These are phyloP conservation scores for Porphyra umbilicalis DNA, from an alignment of 31 red algal genomes.

Conservation along the genomic window DNA sequence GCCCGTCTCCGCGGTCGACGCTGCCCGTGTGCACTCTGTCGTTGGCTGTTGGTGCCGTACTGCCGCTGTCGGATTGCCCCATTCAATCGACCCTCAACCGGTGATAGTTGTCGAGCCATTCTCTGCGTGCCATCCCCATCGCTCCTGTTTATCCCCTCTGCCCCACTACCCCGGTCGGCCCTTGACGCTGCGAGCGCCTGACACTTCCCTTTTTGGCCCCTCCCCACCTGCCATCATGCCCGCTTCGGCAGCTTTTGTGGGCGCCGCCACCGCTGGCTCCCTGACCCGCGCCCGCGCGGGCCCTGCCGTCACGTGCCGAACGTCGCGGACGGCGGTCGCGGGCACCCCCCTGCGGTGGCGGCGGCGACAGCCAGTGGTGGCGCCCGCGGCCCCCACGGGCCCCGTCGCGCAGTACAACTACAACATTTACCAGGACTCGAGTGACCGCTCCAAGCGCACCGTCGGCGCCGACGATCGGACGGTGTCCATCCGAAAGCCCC, in stretches of 20 bases:
- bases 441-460: constrained; percentile 69
- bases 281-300: background rate
- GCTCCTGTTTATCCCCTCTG: no score
- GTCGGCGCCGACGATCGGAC: constrained; percentile 54
- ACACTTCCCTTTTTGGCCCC: no score
- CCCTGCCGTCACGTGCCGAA: background rate
- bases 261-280: background rate
- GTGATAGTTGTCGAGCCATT: no score
- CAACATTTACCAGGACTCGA: constrained; percentile 92
- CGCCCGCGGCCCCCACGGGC: constrained; percentile 4
- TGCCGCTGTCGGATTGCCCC: no score
- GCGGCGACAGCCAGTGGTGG: background rate
- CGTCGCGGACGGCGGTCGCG: background rate
- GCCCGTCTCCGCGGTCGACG: background rate
- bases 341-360: background rate
- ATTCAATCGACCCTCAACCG: no score
- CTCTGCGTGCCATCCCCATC: no score
- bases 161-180: no score
- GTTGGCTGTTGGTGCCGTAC: no score
- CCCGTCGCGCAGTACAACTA: constrained; percentile 76
- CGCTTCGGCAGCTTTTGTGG: background rate
- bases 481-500: constrained; percentile 64
- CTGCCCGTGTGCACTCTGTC: no score
- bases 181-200: no score
- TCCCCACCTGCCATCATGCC: background rate